phyloP scores from a whole-genome alignment of 805 yeast genomes.

The Barnettozyma pratensis region DNA sequence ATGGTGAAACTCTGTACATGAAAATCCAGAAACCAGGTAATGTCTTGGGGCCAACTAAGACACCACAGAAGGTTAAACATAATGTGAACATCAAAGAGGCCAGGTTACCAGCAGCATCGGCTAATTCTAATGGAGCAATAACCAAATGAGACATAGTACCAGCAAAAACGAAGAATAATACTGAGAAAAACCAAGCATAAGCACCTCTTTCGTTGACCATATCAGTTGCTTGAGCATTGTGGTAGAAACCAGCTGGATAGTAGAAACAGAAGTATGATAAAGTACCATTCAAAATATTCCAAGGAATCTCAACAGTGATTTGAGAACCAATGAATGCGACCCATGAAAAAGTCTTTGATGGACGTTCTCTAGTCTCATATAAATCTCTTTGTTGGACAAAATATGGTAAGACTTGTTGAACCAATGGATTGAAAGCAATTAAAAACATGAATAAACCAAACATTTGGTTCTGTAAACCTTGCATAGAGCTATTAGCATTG shows the following conservation, averaged over 20 bases:
- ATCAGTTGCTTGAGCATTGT: slow-evolving; percentile 43
- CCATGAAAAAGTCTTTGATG: slow-evolving; percentile 70
- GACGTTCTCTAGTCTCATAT: slow-evolving; percentile 71
- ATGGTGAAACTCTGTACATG: slow-evolving; percentile 69
- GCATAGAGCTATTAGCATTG: slow-evolving; percentile 58
- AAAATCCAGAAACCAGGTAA: slow-evolving; percentile 72
- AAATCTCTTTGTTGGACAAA: slow-evolving; percentile 58
- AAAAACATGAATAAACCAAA: slow-evolving; percentile 68
- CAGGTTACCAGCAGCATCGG: slow-evolving; percentile 59
- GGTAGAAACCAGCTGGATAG: slow-evolving; percentile 66
- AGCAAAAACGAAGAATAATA: slow-evolving; percentile 44
- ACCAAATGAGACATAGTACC: slow-evolving; percentile 53
- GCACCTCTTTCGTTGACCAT: slow-evolving; percentile 46
- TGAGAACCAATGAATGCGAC: slow-evolving; percentile 55
- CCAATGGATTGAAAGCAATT: slow-evolving; percentile 47
- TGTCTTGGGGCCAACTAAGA: slow-evolving; percentile 46
- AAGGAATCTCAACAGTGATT: slow-evolving; percentile 61
- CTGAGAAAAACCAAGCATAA: slow-evolving; percentile 36
- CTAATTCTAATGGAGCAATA: slow-evolving; percentile 53
- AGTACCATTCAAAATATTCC: slow-evolving; percentile 57
- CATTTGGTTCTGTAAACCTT: slow-evolving; percentile 81
- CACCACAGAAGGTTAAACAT: slow-evolving; percentile 72
- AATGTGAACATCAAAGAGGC: slow-evolving; percentile 52
- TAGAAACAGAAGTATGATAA: slow-evolving; percentile 57
- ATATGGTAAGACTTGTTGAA: slow-evolving; percentile 60